These are phyloP conservation scores for Litsea cubeba DNA, from an alignment of 164 flowering plant species.

Conservation along the genomic window DNA sequence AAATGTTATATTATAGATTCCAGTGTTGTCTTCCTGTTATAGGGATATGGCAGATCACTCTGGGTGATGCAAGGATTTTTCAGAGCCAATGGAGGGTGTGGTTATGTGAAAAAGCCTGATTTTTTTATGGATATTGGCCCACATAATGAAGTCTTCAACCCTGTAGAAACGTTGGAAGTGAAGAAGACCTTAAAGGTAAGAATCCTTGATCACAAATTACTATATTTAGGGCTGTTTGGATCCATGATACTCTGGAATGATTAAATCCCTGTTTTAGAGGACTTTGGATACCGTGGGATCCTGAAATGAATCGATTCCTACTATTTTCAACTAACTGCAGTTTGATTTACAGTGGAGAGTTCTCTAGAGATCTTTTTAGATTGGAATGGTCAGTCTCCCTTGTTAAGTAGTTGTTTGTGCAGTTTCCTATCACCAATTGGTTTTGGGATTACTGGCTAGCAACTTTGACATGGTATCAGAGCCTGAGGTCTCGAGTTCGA, in stretches of 20 bases:
- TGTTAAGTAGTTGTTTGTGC: no score
- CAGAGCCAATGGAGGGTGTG: slow-evolving; percentile 57
- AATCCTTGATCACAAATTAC: not conserved
- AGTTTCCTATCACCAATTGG: no score
- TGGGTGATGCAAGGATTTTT: slow-evolving; percentile 70
- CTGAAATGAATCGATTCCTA: no score
- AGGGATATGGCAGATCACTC: slow-evolving; percentile 50
- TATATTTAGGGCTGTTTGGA: not conserved
- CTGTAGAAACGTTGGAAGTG: slow-evolving; percentile 23
- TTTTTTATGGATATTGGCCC: slow-evolving; percentile 28
- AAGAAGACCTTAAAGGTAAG: slow-evolving; percentile 40
- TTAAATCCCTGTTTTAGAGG: no score
- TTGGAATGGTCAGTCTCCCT: no score
- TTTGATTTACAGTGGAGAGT: no score
- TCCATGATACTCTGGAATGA: not conserved
- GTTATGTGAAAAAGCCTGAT: slow-evolving; percentile 56
- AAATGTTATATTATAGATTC: not conserved
- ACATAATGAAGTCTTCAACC: slow-evolving; percentile 33
- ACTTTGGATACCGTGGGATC: not conserved
- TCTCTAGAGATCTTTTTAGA: no score
- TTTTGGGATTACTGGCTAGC: no score
- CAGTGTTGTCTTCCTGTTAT: not conserved
- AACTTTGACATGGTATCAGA: no score
- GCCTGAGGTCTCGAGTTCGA: no score
- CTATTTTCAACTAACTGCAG: no score